Evolutionary conservation across 1,284 basidiomycete genomes (phyloP), one percentile per base, ranked within the genome.

Genomic region (Singerocomus rubriflavus): DNA sequence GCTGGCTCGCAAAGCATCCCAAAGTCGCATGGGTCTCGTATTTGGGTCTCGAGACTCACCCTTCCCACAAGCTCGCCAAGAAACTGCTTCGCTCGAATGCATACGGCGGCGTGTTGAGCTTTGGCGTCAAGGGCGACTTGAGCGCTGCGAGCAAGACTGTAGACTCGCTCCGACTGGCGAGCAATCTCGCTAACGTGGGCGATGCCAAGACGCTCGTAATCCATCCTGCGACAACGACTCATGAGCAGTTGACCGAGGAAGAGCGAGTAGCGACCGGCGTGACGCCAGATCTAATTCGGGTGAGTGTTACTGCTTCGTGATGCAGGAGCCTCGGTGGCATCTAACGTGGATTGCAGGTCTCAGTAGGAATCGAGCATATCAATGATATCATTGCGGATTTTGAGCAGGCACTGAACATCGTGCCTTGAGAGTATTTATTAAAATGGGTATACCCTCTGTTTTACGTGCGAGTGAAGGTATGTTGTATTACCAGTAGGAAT

Each of bases 311-410:
- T 21, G 21, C 21, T 21, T 21, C 21, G 21, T 21, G 21, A 21
- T 21, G 21, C 21, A 2, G 21, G 21, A 21, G 21, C 21, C 21
- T 21, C 21, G 21, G 21, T 2, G 21, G 21, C 21, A 4, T 21
- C 21, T 25, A 6, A 7, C 17, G 4, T 30, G 11, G 26, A 8
- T 13, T 34, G 14, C 57, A 81, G 79, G 77, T 81, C 7, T 76
- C 80, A 4, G 84, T 86, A 39, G 92, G 92, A n/a, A 91, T 91
- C 56, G 93, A 95, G 70, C 84, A 84, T 58, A 91, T 93, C 61
- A 76, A 76, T 35, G 90, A 93, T 64, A 93, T 93, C 65, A 86
- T 92, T 58, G 88, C 88, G 10, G 91, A 94, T 69, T 92, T 94
- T 64, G 82, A 85, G 55, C 67, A 68, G 50, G 64, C 64, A 4